These are phyloP conservation scores for Trametes maxima DNA, from an alignment of 768 basidiomycete species.

Conservation along the genomic window DNA sequence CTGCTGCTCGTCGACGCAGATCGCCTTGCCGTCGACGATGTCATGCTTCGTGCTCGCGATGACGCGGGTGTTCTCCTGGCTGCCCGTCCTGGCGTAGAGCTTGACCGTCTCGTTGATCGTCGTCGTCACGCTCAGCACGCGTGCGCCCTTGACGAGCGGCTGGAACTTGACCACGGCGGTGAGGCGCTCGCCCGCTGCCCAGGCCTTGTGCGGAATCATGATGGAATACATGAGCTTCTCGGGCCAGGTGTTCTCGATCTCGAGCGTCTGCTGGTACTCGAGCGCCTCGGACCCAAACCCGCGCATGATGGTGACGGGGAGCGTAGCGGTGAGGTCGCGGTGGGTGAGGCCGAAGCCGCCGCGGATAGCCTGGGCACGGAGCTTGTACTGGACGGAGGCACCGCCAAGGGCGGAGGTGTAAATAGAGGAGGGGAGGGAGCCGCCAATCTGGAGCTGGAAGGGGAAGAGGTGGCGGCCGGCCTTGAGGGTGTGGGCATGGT, in stretches of 20 bases:
- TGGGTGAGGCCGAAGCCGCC: slow-evolving; percentile 59
- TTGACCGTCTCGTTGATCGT: slow-evolving; percentile 77
- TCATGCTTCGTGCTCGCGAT: slow-evolving; percentile 70
- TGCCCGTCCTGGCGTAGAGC: slow-evolving; percentile 52
- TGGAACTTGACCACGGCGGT: slow-evolving; percentile 85
- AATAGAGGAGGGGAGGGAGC: slow-evolving; percentile 80
- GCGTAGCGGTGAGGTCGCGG: slow-evolving; percentile 62
- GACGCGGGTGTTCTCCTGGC: slow-evolving; percentile 61
- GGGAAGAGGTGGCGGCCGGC: slow-evolving; percentile 95
- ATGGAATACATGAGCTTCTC: slow-evolving; percentile 95
- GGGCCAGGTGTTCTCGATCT: slow-evolving; percentile 97
- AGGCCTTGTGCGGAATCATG: slow-evolving; percentile 94
- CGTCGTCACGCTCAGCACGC: slow-evolving; percentile 65
- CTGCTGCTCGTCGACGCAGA: slow-evolving; percentile 33
- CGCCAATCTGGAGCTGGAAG: slow-evolving; percentile 85
- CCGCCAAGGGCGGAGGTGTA: slow-evolving; percentile 55
- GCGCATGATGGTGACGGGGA: slow-evolving; percentile 68
- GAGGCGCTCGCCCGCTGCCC: slow-evolving; percentile 86
- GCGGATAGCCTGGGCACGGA: slow-evolving; percentile 82
- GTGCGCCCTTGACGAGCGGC: slow-evolving; percentile 83
- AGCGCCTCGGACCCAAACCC: slow-evolving; percentile 80
- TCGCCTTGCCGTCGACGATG: slow-evolving; percentile 59
- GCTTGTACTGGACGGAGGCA: slow-evolving; percentile 82
- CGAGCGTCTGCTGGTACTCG: slow-evolving; percentile 94
- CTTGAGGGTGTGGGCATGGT: slow-evolving; percentile 85